Evolutionary conservation across 2,329 filamentous ascomycete species (phyloP), one percentile per base, ranked within the genome.

Genomic region (Fonsecaea pugnacius): DNA sequence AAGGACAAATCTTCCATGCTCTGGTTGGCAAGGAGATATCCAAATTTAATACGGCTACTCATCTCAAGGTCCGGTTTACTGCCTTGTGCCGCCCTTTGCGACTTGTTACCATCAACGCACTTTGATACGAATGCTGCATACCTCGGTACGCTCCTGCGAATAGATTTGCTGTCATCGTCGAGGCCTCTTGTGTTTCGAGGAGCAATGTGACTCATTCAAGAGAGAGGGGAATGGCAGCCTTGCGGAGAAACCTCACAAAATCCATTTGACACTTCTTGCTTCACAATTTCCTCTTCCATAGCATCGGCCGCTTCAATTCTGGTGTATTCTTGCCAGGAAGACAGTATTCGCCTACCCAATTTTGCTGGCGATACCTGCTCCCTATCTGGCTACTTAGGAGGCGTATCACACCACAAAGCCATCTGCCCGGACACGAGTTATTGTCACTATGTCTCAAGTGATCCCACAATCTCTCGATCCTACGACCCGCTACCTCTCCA

Each of bases 401-500:
- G 10, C 43, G 10, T 18, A 16, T 12, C 8, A 4, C 18, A 48
- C 8, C 43, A 12, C 43, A 8, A 27, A 14, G 40, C 10, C 18
- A 30, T 38, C 6, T 21, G 43, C 27, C 5, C 43, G 12, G 12
- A 18, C 10, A 24, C 36, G 18, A 48, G 24, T 3, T 4, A 48
- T 9, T 1, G 9, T 48, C 7, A 58, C 40, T 9, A 65, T 63
- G 63, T 51, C 61, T 7, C 58, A 50, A 53, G 57, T 48, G 8
- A 68, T 68, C 36, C 64, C 66, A 3, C 64, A 62, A 51, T 53
- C 59, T 30, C 36, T 30, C 5, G 64, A 66, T 52, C 58, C 66
- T 38, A 60, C 64, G 5, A 58, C 75, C 58, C 65, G 72, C 33
- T 76, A 75, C 9, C 68, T 77, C 2, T 67, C 75, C n/a, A 84